phyloP scores from a whole-genome alignment of 495 filamentous ascomycete species.

The Podospora comata region DNA sequence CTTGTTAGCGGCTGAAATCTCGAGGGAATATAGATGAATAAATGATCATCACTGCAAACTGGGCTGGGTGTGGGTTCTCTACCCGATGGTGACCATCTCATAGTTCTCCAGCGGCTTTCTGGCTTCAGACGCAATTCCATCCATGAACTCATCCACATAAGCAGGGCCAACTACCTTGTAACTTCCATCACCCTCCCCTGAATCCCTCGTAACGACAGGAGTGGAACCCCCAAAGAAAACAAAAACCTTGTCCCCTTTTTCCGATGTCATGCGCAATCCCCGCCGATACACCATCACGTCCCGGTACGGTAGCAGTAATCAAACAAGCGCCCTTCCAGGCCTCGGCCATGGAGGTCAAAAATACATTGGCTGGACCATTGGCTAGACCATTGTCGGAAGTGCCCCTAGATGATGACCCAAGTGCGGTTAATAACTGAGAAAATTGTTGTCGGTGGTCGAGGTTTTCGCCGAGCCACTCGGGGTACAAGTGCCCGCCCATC shows the following conservation, averaged over 20 bases:
- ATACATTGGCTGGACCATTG: neutral
- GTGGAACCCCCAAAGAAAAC: neutral
- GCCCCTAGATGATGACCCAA: no score
- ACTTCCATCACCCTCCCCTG: neutral
- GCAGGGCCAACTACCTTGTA: neutral
- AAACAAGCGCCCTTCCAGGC: neutral
- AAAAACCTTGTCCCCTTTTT: neutral
- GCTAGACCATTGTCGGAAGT: no score
- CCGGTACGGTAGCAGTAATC: neutral
- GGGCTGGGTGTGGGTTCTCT: neutral
- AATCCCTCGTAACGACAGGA: neutral
- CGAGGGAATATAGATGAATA: neutral
- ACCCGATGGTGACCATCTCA: neutral
- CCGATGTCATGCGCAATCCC: neutral
- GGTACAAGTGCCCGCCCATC: no score
- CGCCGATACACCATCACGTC: neutral
- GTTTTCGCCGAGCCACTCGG: no score
- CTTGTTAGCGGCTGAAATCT: slow-evolving; percentile 29
- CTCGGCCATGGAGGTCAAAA: neutral
- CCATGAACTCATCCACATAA: neutral
- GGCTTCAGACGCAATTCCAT: neutral
- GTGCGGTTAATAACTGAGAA: no score
- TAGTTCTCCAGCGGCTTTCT: neutral
- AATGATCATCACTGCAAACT: neutral
- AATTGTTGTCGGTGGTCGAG: no score